These are phyloP conservation scores for Thyridium curvatum DNA, from an alignment of 2,329 filamentous ascomycete genomes.

Conservation along the genomic window DNA sequence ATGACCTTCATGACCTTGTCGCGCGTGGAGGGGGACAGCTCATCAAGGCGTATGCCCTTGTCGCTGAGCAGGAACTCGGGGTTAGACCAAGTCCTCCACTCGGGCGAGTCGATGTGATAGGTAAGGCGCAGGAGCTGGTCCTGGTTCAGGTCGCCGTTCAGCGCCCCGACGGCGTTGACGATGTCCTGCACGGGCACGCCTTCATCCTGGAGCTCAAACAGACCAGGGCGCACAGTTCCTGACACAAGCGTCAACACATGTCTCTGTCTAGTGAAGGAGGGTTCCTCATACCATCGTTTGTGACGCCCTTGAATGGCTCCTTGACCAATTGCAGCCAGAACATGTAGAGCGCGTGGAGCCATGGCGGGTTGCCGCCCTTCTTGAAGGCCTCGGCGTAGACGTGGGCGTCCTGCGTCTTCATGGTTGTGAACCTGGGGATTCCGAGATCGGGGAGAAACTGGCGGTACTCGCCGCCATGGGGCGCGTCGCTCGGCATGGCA, in stretches of 20 bases:
- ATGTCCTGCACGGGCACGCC: conserved; percentile 53
- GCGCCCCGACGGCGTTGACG: conserved; percentile 38
- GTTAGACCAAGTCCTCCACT: conserved; percentile 68
- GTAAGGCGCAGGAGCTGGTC: conserved; percentile 28
- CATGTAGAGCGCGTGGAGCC: conserved; percentile 55
- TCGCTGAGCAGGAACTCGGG: conserved; percentile 65
- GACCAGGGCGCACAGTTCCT: conserved; percentile 43
- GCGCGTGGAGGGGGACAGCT: conserved; percentile 35
- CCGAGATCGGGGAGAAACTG: conserved; percentile 56
- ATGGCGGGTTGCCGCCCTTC: conserved; percentile 53
- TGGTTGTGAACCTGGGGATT: conserved; percentile 54
- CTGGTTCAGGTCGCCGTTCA: conserved; percentile 40
- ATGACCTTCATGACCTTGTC: conserved; percentile 50
- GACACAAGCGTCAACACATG: neutral
- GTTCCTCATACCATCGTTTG: conserved; percentile 50
- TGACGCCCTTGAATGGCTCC: conserved; percentile 67
- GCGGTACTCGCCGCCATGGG: conserved; percentile 36
- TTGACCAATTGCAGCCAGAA: conserved; percentile 53
- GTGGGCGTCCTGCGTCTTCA: conserved; percentile 56
- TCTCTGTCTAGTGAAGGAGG: no score
- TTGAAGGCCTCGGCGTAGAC: conserved; percentile 58
- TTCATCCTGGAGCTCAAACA: conserved; percentile 59
- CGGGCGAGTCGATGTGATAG: conserved; percentile 61
- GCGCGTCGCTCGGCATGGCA: no score
- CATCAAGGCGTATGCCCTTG: conserved; percentile 66